Evolutionary conservation across 1,284 basidiomycete genomes (phyloP).

Genomic region (Moniliophthora roreri): DNA sequence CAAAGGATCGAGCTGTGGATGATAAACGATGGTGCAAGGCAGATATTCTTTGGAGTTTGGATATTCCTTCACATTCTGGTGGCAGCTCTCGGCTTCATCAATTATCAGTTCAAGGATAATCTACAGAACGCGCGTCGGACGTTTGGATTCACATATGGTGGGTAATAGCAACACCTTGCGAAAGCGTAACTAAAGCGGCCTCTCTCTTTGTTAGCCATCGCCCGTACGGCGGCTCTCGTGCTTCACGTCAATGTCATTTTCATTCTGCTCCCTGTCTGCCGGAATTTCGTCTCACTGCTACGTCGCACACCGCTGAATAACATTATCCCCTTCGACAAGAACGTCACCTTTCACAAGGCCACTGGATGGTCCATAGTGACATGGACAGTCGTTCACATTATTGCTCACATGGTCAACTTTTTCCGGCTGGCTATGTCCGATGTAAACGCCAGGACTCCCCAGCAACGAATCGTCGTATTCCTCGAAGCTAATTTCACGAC

Average conservation of each 20-base stretch:
- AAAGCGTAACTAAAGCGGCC: slow-evolving; percentile 4
- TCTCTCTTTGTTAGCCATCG: slow-evolving; percentile 59
- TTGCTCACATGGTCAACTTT: slow-evolving; percentile 83
- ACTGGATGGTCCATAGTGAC: slow-evolving; percentile 85
- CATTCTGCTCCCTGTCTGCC: slow-evolving; percentile 89
- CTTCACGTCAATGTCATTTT: slow-evolving; percentile 87
- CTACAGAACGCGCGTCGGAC: slow-evolving; percentile 57
- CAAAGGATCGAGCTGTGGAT: slow-evolving; percentile 73
- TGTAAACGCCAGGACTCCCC: slow-evolving; percentile 48
- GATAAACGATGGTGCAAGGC: slow-evolving; percentile 85
- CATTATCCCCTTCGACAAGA: slow-evolving; percentile 89
- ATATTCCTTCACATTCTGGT: slow-evolving; percentile 77
- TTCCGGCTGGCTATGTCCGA: slow-evolving; percentile 62
- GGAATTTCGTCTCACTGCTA: slow-evolving; percentile 85
- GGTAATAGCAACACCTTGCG: slow-evolving; percentile 28
- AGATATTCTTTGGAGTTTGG: slow-evolving; percentile 76
- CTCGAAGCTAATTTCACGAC: slow-evolving; percentile 77
- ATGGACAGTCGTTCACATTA: slow-evolving; percentile 70
- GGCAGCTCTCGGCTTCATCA: slow-evolving; percentile 69
- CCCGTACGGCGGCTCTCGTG: slow-evolving; percentile 81
- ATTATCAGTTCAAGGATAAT: slow-evolving; percentile 81
- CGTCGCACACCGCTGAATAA: slow-evolving; percentile 81
- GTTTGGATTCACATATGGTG: slow-evolving; percentile 78
- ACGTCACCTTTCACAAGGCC: slow-evolving; percentile 85
- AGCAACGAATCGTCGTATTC: slow-evolving; percentile 64